A percentile compares a stretch with the other conserved stretches of the same genome.
phyloP scores from a whole-genome alignment of 163 green algal genomes.

The Volvox carteri region DNA sequence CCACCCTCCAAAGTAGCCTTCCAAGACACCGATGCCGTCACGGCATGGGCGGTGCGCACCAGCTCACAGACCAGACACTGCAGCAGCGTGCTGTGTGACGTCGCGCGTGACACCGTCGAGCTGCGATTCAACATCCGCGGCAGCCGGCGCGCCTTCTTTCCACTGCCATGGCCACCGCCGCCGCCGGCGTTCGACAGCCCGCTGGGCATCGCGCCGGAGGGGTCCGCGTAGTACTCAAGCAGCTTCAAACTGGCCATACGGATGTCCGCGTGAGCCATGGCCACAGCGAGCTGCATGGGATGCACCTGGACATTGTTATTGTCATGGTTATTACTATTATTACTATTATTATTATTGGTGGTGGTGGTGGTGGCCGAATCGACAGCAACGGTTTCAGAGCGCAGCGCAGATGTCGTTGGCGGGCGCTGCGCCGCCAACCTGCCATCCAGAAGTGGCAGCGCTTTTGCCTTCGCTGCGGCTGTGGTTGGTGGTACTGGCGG shows the following conservation, averaged over 20 bases:
- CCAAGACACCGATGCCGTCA: conserved; percentile 38
- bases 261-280: background rate
- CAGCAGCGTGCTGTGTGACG: conserved; percentile 41
- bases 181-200: conserved; percentile 8
- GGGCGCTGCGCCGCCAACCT: too few relatives aligned
- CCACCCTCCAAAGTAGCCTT: conserved; percentile 40
- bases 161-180: background rate
- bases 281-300: conserved; percentile 9
- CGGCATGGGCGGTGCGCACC: conserved; percentile 27
- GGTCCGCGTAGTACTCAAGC: conserved; percentile 41
- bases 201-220: conserved; percentile 34
- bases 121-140: background rate
- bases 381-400: too few relatives aligned
- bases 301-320: background rate
- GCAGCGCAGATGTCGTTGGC: too few relatives aligned
- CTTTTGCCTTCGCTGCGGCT: background rate
- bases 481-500: background rate
- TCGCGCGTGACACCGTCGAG: background rate
- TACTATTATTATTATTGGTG: too few relatives aligned
- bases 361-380: too few relatives aligned
- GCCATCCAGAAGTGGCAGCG: too few relatives aligned
- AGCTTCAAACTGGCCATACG: background rate
- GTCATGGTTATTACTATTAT: background rate
- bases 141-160: background rate
- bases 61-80: conserved; percentile 52